phyloP scores from a whole-genome alignment of 1,139 yeast species.

The Komagataea norvegica region DNA sequence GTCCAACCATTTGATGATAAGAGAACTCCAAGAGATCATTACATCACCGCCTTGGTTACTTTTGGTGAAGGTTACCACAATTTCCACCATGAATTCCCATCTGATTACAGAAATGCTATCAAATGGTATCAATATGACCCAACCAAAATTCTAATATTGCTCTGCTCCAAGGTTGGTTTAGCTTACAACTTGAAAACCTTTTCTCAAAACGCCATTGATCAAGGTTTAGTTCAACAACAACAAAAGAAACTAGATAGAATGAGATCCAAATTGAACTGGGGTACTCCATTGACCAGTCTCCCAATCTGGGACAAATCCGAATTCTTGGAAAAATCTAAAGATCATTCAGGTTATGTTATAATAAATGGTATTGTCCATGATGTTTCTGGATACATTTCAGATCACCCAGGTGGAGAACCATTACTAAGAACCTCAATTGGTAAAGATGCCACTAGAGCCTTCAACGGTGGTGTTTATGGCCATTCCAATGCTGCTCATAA shows the following conservation, averaged over 20 bases:
- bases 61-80: conserved; percentile 99
- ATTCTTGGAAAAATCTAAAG: conserved; percentile 64
- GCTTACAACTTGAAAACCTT: conserved; percentile 90
- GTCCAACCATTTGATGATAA: conserved; percentile 96
- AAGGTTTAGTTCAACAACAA: conserved; percentile 92
- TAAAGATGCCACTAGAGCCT: conserved; percentile 94
- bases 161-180: conserved; percentile 70
- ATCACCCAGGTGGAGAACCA: conserved; percentile 98
- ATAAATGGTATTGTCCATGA: conserved; percentile 95
- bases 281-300: conserved; percentile 73
- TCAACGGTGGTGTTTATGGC: conserved; percentile 95
- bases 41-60: conserved; percentile 88
- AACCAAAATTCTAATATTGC: conserved; percentile 76
- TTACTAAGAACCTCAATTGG: conserved; percentile 83
- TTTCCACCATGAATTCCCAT: conserved; percentile 99
- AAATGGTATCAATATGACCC: conserved; percentile 99
- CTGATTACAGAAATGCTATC: conserved; percentile 96
- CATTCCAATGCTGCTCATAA: conserved; percentile 98
- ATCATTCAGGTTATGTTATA: conserved; percentile 58
- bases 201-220: conserved; percentile 93
- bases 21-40: conserved; percentile 96
- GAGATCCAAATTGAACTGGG: conserved; percentile 85
- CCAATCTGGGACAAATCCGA: conserved; percentile 91
- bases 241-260: conserved; percentile 89
- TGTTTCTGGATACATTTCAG: conserved; percentile 75